phyloP scores from a whole-genome alignment of 495 filamentous ascomycete genomes.

The Hypomontagnella submonticulosa region DNA sequence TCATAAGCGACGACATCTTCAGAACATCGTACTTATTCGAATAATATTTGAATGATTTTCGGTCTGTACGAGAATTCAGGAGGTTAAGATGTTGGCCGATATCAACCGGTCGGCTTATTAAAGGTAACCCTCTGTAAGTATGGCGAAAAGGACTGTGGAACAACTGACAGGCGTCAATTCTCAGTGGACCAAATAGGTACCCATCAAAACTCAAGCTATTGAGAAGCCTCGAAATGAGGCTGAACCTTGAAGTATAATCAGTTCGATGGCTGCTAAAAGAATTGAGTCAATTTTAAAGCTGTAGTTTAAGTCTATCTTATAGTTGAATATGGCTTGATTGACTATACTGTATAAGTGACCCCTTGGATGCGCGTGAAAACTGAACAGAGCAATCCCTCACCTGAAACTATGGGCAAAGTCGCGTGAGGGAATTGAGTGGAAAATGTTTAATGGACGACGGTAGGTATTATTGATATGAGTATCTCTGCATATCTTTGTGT shows the following conservation, averaged over 20 bases:
- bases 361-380: background rate
- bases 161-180: slow-evolving; percentile 22
- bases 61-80: background rate
- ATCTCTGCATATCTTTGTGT: slow-evolving; percentile 1
- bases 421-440: slow-evolving; percentile 29
- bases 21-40: slow-evolving; percentile 9
- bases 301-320: background rate
- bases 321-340: background rate
- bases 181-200: slow-evolving; percentile 30
- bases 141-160: slow-evolving; percentile 18
- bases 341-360: background rate
- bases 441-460: slow-evolving; percentile 1
- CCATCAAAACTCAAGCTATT: background rate
- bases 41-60: background rate
- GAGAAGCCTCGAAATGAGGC: slow-evolving; percentile 33
- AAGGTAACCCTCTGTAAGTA: background rate
- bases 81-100: background rate
- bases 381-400: background rate
- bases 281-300: background rate
- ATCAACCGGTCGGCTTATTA: background rate
- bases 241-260: slow-evolving; percentile 23
- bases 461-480: slow-evolving; percentile 2
- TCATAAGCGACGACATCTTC: slow-evolving; percentile 1
- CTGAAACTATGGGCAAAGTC: slow-evolving; percentile 32
- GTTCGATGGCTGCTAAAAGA: background rate